phyloP scores from a whole-genome alignment of 2,329 filamentous ascomycete genomes.

The Fonsecaea monophora region DNA sequence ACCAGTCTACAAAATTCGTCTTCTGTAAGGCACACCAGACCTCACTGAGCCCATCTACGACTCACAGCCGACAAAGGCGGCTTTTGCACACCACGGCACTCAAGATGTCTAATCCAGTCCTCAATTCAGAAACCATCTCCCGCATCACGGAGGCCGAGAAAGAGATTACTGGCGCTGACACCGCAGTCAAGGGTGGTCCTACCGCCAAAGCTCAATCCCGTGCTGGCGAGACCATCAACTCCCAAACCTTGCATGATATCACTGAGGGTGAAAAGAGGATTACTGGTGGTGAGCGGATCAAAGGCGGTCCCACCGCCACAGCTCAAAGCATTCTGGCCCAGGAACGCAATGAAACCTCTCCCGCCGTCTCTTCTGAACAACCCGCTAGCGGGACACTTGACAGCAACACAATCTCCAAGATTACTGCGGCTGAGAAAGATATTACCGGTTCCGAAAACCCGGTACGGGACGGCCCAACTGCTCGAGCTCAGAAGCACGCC shows the following conservation, averaged over 20 bases:
- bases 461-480: conserved; percentile 50
- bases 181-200: conserved; percentile 48
- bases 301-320: conserved; percentile 8
- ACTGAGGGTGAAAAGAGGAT: conserved; percentile 50
- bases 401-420: conserved; percentile 48
- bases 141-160: conserved; percentile 51
- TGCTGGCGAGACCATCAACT: conserved; percentile 43
- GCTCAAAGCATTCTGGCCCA: conserved; percentile 17
- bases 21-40: background rate
- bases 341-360: conserved; percentile 7
- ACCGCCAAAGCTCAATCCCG: conserved; percentile 53
- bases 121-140: conserved; percentile 45
- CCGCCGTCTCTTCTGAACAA: background rate
- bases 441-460: conserved; percentile 48
- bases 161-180: conserved; percentile 46
- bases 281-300: conserved; percentile 42
- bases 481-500: conserved; percentile 51
- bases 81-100: background rate
- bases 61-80: background rate
- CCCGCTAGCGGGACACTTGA: conserved; percentile 12
- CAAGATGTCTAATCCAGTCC: conserved; percentile 15
- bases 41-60: background rate
- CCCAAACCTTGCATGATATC: conserved; percentile 49
- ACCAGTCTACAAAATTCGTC: background rate
- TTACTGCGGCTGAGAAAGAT: conserved; percentile 50